phyloP scores from a whole-genome alignment of 2,329 filamentous ascomycete species.

The Hortaea sp. region DNA sequence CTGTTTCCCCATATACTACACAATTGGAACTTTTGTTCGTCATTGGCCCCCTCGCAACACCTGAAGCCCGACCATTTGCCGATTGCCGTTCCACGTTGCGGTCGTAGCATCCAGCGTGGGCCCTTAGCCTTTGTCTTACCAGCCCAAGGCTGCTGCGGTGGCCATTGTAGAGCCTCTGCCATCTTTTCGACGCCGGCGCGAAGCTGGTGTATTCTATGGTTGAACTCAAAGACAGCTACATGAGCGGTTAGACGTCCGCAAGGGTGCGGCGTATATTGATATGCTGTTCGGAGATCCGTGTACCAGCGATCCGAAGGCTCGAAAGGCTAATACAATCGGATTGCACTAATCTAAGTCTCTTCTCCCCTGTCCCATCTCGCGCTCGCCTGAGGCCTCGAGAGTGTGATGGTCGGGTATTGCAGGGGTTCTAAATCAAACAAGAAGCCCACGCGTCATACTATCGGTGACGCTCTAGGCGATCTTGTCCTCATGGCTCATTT shows the following conservation, averaged over 20 bases:
- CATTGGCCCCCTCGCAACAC: too few relatives aligned
- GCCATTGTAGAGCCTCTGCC: not conserved
- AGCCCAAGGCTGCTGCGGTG: not conserved
- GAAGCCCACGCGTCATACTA: too few relatives aligned
- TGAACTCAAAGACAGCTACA: too few relatives aligned
- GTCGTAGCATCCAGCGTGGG: not conserved
- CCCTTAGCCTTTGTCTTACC: not conserved
- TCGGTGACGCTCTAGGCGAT: too few relatives aligned
- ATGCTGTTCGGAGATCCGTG: too few relatives aligned
- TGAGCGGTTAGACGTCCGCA: not conserved
- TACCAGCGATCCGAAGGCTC: too few relatives aligned
- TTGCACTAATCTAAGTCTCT: not conserved
- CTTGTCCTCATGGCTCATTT: too few relatives aligned
- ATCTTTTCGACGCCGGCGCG: not conserved
- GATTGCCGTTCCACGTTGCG: constrained; percentile 1
- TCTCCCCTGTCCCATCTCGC: constrained; percentile 4
- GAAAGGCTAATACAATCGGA: not conserved
- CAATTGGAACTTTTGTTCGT: too few relatives aligned
- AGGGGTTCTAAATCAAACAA: too few relatives aligned
- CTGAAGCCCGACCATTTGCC: not conserved
- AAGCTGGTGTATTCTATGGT: too few relatives aligned
- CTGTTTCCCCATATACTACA: too few relatives aligned
- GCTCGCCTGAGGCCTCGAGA: constrained; percentile 4
- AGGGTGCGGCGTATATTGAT: not conserved
- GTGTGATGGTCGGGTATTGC: constrained; percentile 1